A percentile compares a stretch with the other conserved stretches of the same genome.
phyloP scores from a whole-genome alignment of 257 asterid species.

The Echites panduratus region DNA sequence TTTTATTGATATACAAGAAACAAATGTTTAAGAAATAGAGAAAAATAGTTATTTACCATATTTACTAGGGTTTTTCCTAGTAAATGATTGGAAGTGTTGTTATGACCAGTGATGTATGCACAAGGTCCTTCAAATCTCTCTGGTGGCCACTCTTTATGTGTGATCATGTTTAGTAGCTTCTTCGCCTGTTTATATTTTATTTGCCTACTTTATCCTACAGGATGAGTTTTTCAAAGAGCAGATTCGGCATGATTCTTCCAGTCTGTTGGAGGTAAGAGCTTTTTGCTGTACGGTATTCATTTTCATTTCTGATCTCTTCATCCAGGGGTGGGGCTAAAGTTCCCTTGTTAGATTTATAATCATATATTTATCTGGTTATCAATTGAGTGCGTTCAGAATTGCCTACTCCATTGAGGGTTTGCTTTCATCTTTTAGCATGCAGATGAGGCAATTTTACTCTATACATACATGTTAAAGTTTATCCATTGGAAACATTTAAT shows the following conservation, averaged over 20 bases:
- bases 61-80: background rate
- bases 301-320: slow-evolving; percentile 1
- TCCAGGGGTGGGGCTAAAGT: background rate
- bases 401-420: background rate
- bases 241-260: slow-evolving; percentile 39
- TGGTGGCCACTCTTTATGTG: background rate
- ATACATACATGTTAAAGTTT: background rate
- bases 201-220: slow-evolving; percentile 29
- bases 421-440: background rate
- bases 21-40: no score
- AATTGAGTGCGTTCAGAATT: background rate
- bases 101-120: background rate
- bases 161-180: background rate
- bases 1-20: no score
- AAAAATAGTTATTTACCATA: no score
- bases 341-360: background rate
- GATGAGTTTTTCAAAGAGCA: slow-evolving; percentile 50
- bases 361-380: background rate
- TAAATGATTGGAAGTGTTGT: no score
- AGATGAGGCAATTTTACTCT: background rate
- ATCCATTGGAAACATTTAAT: background rate
- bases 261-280: slow-evolving; percentile 50
- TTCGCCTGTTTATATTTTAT: slow-evolving; percentile 1
- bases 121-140: background rate
- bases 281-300: background rate